Evolutionary conservation across 768 basidiomycete genomes (phyloP).

Genomic region (Stropharia rugosoannulata): DNA sequence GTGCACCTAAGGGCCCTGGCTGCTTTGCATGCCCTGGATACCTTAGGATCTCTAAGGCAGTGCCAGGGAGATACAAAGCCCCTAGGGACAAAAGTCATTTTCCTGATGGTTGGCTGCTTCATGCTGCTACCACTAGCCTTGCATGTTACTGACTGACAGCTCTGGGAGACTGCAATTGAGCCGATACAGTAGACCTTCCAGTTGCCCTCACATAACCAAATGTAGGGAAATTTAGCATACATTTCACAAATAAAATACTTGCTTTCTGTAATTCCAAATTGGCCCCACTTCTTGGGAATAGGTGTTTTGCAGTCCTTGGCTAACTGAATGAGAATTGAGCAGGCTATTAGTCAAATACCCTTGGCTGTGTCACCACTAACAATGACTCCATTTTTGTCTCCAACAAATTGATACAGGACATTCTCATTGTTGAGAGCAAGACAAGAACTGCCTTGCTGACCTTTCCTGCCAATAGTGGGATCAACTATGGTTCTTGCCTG

Average conservation of each 20-base stretch:
- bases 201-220: slow-evolving; percentile 4
- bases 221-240: slow-evolving; percentile 5
- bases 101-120: too few species aligned
- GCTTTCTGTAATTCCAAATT: background rate
- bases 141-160: background rate
- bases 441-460: background rate
- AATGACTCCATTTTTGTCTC: background rate
- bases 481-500: background rate
- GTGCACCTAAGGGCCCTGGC: too few species aligned
- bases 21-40: too few species aligned
- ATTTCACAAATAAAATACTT: slow-evolving; percentile 6
- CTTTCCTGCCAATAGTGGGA: background rate
- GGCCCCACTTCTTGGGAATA: background rate
- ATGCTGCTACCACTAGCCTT: background rate
- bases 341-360: background rate
- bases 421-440: background rate
- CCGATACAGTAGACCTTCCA: slow-evolving; percentile 10
- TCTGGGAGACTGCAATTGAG: background rate
- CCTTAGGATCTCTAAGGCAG: too few species aligned
- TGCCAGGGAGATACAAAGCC: too few species aligned
- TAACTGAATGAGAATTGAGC: background rate
- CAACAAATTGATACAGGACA: background rate
- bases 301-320: background rate
- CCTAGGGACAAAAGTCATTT: too few species aligned
- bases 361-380: background rate